Base-by-base conservation (phyloP, 129 eudicot species). In the Lonicera japonica region DNA sequence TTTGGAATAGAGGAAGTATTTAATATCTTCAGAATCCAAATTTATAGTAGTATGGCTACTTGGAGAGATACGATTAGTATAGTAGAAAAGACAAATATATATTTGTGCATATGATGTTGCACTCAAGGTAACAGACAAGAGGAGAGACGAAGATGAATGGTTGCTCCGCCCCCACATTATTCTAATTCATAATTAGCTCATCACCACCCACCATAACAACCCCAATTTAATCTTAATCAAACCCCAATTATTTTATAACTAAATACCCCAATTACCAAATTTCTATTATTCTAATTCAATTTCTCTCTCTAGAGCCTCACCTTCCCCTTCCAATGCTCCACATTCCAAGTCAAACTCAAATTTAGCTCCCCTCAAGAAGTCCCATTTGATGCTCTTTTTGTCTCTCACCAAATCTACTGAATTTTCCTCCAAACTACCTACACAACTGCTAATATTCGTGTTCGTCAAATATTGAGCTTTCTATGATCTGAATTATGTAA, bases 101-200 rank as follows among this genome's bases (percentile, higher is more conserved):
- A 51, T 62, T 60, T 56, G 25, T 51, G n/a, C 17, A 3, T 47
- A 25, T 16, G 77, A 76, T 72, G 77, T 80, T 69, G 76, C 76
- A 43, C 58, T 68, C 68, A 65, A 57, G 77, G 79, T 43, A 76
- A 24, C 86, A 75, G 82, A 81, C 86, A 76, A 73, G 56, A 61
- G 18, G 77, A 73, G 74, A 76, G 82, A 81, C 86, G 77, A 56
- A 80, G 68, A 67, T 48, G 40, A 72, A 72, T 39, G 74, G 69
- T 80, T 73, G 82, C 73, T 81, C 82, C 77, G 82, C 79, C 86
- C 65, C 58, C 22, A 46, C 85, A 70, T 71, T 73, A 55, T 61
- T 68, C 65, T 40, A 60, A 64, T 58, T 60, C 56, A 18, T 8
- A 23, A 29, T 6, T 58, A 72, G 70, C 54, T 58, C 79, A 81